phyloP scores from a whole-genome alignment of 805 yeast species.

The Candida golubevii region DNA sequence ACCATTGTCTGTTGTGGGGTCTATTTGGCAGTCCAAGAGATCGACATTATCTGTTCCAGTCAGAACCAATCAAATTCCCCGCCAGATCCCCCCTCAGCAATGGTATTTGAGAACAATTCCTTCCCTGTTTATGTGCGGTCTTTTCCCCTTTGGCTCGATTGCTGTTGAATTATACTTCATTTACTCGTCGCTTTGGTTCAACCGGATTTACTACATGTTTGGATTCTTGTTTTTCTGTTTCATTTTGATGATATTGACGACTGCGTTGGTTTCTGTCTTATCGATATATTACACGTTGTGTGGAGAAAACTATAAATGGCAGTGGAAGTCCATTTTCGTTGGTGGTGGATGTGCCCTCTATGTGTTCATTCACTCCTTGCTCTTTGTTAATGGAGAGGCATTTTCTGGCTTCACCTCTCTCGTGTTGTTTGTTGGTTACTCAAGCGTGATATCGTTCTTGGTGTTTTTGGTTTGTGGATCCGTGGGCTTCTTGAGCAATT shows the following conservation, averaged over 20 bases:
- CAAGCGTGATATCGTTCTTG: constrained; percentile 61
- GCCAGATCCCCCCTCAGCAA: constrained; percentile 92
- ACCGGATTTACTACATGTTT: constrained; percentile 92
- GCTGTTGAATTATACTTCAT: constrained; percentile 94
- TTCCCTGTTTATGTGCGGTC: constrained; percentile 72
- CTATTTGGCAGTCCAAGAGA: constrained; percentile 67
- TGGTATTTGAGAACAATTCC: constrained; percentile 70
- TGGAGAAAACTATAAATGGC: constrained; percentile 94
- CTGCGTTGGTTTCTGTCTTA: constrained; percentile 73
- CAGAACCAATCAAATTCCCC: constrained; percentile 89
- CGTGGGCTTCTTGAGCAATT: constrained; percentile 73
- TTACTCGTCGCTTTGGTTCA: constrained; percentile 88
- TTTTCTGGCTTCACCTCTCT: constrained; percentile 73
- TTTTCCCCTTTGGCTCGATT: constrained; percentile 92
- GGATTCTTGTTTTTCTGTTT: constrained; percentile 91
- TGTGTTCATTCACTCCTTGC: constrained; percentile 75
- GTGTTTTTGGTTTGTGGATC: constrained; percentile 84
- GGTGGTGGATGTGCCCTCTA: constrained; percentile 89
- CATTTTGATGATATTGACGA: constrained; percentile 74
- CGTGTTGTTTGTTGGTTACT: constrained; percentile 79
- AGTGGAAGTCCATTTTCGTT: constrained; percentile 84
- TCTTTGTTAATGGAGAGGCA: constrained; percentile 55
- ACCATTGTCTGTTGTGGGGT: constrained; percentile 83
- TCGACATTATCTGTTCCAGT: constrained; percentile 66
- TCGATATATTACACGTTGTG: constrained; percentile 81